Base-by-base conservation (phyloP, 768 basidiomycete species). In the Naganishia onofrii region DNA sequence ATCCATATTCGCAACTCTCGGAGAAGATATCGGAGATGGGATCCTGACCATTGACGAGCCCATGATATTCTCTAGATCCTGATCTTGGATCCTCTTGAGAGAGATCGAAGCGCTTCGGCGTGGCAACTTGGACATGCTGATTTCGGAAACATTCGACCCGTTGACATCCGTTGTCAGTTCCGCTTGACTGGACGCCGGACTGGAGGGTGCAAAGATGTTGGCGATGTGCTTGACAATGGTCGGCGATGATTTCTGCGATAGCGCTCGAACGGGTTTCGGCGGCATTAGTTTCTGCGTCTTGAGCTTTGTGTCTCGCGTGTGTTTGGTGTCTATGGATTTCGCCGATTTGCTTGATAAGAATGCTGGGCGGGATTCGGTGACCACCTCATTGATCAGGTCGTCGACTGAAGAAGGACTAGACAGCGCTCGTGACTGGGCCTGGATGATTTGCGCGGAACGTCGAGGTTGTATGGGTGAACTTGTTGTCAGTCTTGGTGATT, bases 81-180 rank as follows among this genome's bases (percentile, higher is more conserved):
- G 52, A 23, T 70, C 69, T 38, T 70, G 69, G 53, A 70, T 70
- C 36, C 69, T 29, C 52, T 70, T 70, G 34, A 70, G 63, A 52
- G 69, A 64, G 51, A 70, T 70, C 12, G 60, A 70, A 12, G 69
- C 69, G 21, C 52, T 54, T 15, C 60, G 60, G 3, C 60, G 36
- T 2, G 60, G 60, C 12, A 29, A 28, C 3, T 46, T 38, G 2
- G 28, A 19, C 21, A 36, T 63, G 42, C 26, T 44, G 26, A 44
- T 5, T 6, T 42, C 42, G 3, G 60, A 28, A 26, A 7, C 15
- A 2, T 23, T 13, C 13, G 60, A 28, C 1, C 60, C 60, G 10
- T 46, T 42, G 7, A 17, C 31, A 8, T 63, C 42, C 13, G 60
- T 51, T 23, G 48, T 12, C 23, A 63, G 42, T 44, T 63, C 60